Base-by-base conservation (phyloP, 2,329 filamentous ascomycete species). In the Penicillium sp. region DNA sequence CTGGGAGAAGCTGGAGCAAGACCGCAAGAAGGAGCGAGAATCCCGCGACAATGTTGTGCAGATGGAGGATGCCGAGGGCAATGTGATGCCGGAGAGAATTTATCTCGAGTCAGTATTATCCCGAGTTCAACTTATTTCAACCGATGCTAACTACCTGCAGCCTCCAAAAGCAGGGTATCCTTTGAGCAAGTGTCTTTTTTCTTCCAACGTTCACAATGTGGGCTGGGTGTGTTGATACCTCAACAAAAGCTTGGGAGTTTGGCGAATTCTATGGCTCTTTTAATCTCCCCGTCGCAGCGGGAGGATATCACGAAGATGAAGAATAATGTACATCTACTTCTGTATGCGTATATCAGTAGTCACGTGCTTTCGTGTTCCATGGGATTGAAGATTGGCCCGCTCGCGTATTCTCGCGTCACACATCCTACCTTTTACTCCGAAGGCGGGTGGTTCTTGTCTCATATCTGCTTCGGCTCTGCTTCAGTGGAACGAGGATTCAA, bases 71-170 rank as follows among this genome's bases (percentile, higher is more conserved):
- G 86, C 81, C 0, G 87, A 94, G 63, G 93, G 93, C 32, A 97
- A 98, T 59, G 93, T 98, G 41, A 98, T 98, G 93, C 93, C 94
- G 0, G 89, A 96, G 71, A 94, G 95, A 76, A 91, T 98, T 39
- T 98, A 96, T 66, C 83, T 90, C 52, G 93, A 98, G 67, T 70
- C 62, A 35, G 67, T 66, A n/a, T n/a, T 27, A 13, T 26, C 19
- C 34, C 45, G 14, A 25, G 9, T 15, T 11, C 19, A 14, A 33
- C 11, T 27, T 7, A 15, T n/a, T 32, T 3, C 5, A 10, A 5
- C 17, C 29, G 13, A 39, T 51, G 41, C 59, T 65, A 54, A 65
- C 44, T 8, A 18, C 14, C 36, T 39, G 9, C 42, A 67, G 64
- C 76, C 70, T 97, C 67, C 86, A 88, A 68, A 94, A 94, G 71